Base-by-base conservation (phyloP, 441 rosid genomes). In the Pelargonium hybrid region DNA sequence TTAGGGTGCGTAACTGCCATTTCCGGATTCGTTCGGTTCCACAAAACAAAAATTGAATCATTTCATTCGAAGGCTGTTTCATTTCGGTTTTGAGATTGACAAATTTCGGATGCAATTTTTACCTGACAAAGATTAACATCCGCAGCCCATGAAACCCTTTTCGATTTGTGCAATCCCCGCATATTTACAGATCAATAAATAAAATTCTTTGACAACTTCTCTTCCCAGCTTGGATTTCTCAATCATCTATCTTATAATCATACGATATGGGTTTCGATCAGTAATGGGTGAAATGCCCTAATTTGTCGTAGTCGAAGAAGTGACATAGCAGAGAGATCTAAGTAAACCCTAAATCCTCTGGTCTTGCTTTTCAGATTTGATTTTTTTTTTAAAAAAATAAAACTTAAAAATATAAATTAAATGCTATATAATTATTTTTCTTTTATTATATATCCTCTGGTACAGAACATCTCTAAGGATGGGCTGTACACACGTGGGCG, bases 41-140 rank as follows among this genome's bases (percentile, higher is more conserved):
- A 70, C 68, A 59, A 52, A 43, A 15, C 25, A 21, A 11, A 17
- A 15, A 17, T 54, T 54, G 21, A 54, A 54, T 54, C 21, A 54
- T 54, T 54, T 18, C 23, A 47, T 13, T 47, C 0, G 1, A 10
- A 47, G 52, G 14, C 15, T n/a, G 4, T 47, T 47, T 4, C 10
- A 20, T 23, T 62, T 29, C 66, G 5, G 4, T 2, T 21, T 62
- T 9, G 37, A 20, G 31, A 61, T 61, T 20, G 37, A 61, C 65
- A 25, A 61, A 20, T 61, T 26, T 10, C 29, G 65, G 37, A 21
- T 21, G 37, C 37, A 61, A 61, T 26, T 21, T 81, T 88, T 93
- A 94, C 98, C 98, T 91, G 96, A 85, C 92, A 88, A 83, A 91
- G 98, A 73, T 87, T 90, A 80, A 77, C 90, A 89, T 92, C 97